Percentiles rank a stretch among this genome's conserved stretches.
phyloP scores from a whole-genome alignment of 1,139 yeast species.

The Blastobotrys capitulatus region DNA sequence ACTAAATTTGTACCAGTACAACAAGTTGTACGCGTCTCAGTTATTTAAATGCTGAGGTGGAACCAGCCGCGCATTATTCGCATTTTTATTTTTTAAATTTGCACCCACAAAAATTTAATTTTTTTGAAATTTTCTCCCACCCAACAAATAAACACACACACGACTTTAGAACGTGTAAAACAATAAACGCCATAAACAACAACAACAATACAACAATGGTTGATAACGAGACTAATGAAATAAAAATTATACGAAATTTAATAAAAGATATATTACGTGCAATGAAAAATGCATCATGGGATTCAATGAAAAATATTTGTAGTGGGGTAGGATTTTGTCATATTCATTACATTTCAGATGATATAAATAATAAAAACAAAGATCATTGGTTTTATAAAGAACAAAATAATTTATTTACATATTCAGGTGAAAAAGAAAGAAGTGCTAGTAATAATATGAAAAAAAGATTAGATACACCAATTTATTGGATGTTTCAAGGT shows the following conservation, averaged over 20 bases:
- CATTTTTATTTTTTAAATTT: too few relatives aligned
- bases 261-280: neutral
- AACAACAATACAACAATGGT: too few relatives aligned
- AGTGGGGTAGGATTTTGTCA: conserved; percentile 11
- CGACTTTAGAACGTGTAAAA: too few relatives aligned
- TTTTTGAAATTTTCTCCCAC: too few relatives aligned
- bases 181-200: too few relatives aligned
- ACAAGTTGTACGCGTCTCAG: too few relatives aligned
- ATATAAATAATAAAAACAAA: neutral
- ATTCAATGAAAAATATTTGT: neutral
- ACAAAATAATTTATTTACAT: conserved; percentile 3
- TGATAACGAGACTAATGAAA: too few relatives aligned
- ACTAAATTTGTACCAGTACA: too few relatives aligned
- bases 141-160: too few relatives aligned
- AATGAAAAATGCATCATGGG: conserved; percentile 6
- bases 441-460: conserved; percentile 4
- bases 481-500: conserved; percentile 5
- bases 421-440: conserved; percentile 9
- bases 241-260: neutral
- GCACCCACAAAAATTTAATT: too few relatives aligned
- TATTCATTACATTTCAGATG: conserved; percentile 3
- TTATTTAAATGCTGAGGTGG: too few relatives aligned
- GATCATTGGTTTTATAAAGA: conserved; percentile 9
- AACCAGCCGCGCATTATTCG: too few relatives aligned
- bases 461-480: conserved; percentile 1